Evolutionary conservation across 2,329 filamentous ascomycete genomes (phyloP).

Genomic region (Colletotrichum lindemuthianum): DNA sequence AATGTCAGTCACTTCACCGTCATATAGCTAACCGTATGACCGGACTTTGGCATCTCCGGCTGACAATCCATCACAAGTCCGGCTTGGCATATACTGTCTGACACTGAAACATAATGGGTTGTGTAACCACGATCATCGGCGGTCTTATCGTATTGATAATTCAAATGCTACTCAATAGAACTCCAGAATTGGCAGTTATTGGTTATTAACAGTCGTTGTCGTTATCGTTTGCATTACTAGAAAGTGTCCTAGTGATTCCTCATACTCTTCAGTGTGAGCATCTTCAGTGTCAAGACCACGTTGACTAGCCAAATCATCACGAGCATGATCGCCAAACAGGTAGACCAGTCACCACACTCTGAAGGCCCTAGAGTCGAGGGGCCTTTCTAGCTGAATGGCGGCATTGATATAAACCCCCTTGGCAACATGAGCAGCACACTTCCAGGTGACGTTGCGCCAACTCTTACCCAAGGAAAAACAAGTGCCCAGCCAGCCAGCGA

Average conservation of each 20-base stretch:
- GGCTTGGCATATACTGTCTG: too few relatives aligned
- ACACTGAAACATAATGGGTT: too few relatives aligned
- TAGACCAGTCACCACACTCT: slow-evolving; percentile 50
- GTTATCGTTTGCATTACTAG: not conserved
- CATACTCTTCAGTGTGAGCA: not conserved
- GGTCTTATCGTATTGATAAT: too few relatives aligned
- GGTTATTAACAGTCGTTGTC: too few relatives aligned
- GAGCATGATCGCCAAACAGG: slow-evolving; percentile 46
- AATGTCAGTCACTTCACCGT: too few relatives aligned
- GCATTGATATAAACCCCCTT: slow-evolving; percentile 52
- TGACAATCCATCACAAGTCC: too few relatives aligned
- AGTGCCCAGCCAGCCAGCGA: slow-evolving; percentile 47
- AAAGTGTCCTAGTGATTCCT: not conserved
- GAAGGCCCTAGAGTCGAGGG: slow-evolving; percentile 51
- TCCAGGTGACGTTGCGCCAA: not conserved
- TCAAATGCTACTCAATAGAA: too few relatives aligned
- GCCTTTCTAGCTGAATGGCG: slow-evolving; percentile 48
- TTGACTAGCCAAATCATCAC: slow-evolving; percentile 44
- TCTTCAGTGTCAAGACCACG: not conserved
- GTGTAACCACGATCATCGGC: too few relatives aligned
- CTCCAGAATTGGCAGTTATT: too few relatives aligned
- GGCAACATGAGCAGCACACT: not conserved
- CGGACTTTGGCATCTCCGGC: too few relatives aligned
- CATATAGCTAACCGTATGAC: too few relatives aligned
- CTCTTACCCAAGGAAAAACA: slow-evolving; percentile 51